Base-by-base conservation (phyloP, 2,329 filamentous ascomycete species). In the Fusarium continuum region DNA sequence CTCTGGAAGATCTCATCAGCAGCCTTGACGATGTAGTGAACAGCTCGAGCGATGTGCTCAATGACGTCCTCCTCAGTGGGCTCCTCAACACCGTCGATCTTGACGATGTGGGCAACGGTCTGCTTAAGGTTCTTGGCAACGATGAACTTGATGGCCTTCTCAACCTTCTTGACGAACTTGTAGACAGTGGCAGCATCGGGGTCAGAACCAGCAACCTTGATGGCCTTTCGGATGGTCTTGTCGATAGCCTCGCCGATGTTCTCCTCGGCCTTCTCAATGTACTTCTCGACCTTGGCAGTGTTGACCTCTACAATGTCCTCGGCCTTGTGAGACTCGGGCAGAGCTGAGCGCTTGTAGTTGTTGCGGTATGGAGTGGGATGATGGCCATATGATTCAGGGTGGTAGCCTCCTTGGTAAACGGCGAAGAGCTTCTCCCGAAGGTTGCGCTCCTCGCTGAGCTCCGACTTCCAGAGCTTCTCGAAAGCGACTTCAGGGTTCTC, bases 251-350 rank as follows among this genome's bases (percentile, higher is more conserved):
- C 7, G 44, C 19, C 16, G 22, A 61, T 61, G 10, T 10, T 9
- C 6, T 57, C 19, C 25, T 62, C 57, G 19, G 57, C 41, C 9
- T 34, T 14, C 13, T 46, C 31, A 11, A 57, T 51, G 22, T 36
- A 46, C 35, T 29, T 31, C 20, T 62, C 45, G 19, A 61, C 49
- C 41, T 61, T 55, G 17, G 35, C 40, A 39, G 31, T 55, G 41
- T 55, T 53, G 23, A 10, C 23, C 23, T 61, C 56, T 10, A 43
- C 23, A 6, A 14, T n/a, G 8, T 35, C 22, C 16, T 46, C 40
- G n/a, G 11, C 14, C 9, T 40, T n/a, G 9, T 5, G 8, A 16
- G 44, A 9, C 19, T 44, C 7, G 13, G 22, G 11, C 3, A 20
- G 14, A 20, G 26, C 14, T 5, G 34, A 39, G 20, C 58, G 58